phyloP scores from a whole-genome alignment of 1,139 yeast species.

The Tardiomyces blankii region DNA sequence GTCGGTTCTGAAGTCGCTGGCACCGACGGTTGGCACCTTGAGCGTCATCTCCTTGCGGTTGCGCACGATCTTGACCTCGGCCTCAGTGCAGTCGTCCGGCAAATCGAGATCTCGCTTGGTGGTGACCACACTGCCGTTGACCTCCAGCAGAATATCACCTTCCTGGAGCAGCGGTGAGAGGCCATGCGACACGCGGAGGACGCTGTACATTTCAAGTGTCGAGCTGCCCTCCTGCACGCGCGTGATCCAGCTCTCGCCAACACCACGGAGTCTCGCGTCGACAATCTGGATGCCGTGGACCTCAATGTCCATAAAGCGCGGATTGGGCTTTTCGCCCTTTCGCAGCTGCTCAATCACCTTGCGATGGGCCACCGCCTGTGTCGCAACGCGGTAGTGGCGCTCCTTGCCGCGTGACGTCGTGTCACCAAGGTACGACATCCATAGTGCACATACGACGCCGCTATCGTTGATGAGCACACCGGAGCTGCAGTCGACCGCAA shows the following conservation, averaged over 20 bases:
- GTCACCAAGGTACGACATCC: slow-evolving; percentile 79
- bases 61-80: slow-evolving; percentile 54
- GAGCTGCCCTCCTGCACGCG: slow-evolving; percentile 46
- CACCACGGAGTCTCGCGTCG: slow-evolving; percentile 78
- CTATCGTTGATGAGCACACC: slow-evolving; percentile 73
- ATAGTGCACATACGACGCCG: slow-evolving; percentile 72
- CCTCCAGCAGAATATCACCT: slow-evolving; percentile 68
- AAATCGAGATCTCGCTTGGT: slow-evolving; percentile 56
- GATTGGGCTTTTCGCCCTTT: slow-evolving; percentile 40
- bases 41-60: slow-evolving; percentile 43
- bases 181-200: slow-evolving; percentile 59
- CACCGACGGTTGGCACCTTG: slow-evolving; percentile 50
- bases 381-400: slow-evolving; percentile 64
- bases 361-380: slow-evolving; percentile 55
- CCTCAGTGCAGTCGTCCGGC: slow-evolving; percentile 35
- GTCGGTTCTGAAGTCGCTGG: slow-evolving; percentile 48
- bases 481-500: slow-evolving; percentile 65
- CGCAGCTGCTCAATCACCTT: slow-evolving; percentile 47
- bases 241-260: slow-evolving; percentile 71
- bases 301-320: slow-evolving; percentile 69
- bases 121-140: slow-evolving; percentile 53
- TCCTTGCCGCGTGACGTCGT: slow-evolving; percentile 43
- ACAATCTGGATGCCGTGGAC: slow-evolving; percentile 57
- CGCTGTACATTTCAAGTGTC: slow-evolving; percentile 63
- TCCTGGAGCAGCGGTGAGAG: slow-evolving; percentile 32